These are phyloP conservation scores for Elsinoe fawcettii DNA, from an alignment of 2,329 filamentous ascomycete genomes.

Conservation along the genomic window DNA sequence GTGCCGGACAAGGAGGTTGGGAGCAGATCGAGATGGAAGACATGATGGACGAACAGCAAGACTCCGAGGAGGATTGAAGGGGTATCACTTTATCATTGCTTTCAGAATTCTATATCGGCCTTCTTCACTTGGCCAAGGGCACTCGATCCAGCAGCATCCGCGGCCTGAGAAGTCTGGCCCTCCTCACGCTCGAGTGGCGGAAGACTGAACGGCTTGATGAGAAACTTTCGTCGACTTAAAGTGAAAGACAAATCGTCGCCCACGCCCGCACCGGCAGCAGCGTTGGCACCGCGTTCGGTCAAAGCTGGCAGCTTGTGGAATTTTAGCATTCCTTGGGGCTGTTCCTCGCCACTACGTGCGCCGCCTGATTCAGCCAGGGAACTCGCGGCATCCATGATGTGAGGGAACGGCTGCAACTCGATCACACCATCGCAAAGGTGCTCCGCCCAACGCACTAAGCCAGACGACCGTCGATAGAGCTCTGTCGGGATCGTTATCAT, in stretches of 20 bases:
- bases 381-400: conserved; percentile 46
- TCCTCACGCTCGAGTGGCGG: conserved; percentile 73
- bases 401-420: conserved; percentile 70
- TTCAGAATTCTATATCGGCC: conserved; percentile 68
- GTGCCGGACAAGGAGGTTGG: conserved; percentile 46
- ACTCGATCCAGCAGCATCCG: conserved; percentile 26
- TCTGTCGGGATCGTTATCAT: conserved; percentile 72
- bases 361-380: conserved; percentile 37
- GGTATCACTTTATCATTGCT: conserved; percentile 2
- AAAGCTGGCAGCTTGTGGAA: conserved; percentile 76
- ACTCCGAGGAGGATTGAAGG: conserved; percentile 13
- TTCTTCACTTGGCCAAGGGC: conserved; percentile 39
- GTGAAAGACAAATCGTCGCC: conserved; percentile 87
- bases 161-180: conserved; percentile 50
- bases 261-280: conserved; percentile 49
- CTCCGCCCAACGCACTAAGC: conserved; percentile 79
- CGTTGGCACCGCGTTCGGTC: conserved; percentile 81
- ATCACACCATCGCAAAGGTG: conserved; percentile 76
- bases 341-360: conserved; percentile 58
- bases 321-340: conserved; percentile 76
- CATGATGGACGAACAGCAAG: conserved; percentile 40
- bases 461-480: conserved; percentile 67
- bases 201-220: conserved; percentile 80
- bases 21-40: conserved; percentile 58
- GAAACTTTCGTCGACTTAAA: conserved; percentile 72